These are phyloP conservation scores for Golubevia sp. DNA, from an alignment of 1,284 basidiomycete species.

Conservation along the genomic window DNA sequence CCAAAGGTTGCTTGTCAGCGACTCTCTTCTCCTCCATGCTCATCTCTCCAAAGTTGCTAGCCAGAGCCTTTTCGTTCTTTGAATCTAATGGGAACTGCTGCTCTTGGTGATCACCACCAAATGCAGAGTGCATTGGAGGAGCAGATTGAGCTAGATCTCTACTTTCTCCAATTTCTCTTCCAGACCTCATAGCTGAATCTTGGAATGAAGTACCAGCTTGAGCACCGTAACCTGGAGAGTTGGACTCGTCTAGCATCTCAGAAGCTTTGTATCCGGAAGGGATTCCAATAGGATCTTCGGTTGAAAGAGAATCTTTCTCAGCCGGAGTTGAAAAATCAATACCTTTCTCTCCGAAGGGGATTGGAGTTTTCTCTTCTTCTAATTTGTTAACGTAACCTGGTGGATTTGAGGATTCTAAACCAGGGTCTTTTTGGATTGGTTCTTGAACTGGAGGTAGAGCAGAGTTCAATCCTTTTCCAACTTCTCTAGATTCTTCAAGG, in stretches of 20 bases:
- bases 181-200: too few relatives aligned
- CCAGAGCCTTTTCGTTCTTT: background rate
- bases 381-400: background rate
- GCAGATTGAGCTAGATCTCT: background rate
- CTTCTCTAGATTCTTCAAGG: background rate
- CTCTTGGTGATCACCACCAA: background rate
- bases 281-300: too few relatives aligned
- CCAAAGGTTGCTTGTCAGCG: background rate
- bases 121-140: too few relatives aligned
- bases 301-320: background rate
- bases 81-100: background rate
- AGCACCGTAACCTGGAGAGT: background rate
- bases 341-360: background rate
- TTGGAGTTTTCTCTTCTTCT: background rate
- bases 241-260: background rate
- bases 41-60: background rate
- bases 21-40: background rate
- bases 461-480: background rate
- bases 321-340: background rate
- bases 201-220: background rate
- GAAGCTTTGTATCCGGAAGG: too few relatives aligned
- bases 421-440: too few relatives aligned
- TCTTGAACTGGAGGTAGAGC: too few relatives aligned
- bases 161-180: background rate
- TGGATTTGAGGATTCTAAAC: too few relatives aligned